A percentile compares a stretch with the other conserved stretches of the same genome.
Evolutionary conservation across 176 grass and related monocot species (phyloP).

Genomic region (Aegilops tauschii): DNA sequence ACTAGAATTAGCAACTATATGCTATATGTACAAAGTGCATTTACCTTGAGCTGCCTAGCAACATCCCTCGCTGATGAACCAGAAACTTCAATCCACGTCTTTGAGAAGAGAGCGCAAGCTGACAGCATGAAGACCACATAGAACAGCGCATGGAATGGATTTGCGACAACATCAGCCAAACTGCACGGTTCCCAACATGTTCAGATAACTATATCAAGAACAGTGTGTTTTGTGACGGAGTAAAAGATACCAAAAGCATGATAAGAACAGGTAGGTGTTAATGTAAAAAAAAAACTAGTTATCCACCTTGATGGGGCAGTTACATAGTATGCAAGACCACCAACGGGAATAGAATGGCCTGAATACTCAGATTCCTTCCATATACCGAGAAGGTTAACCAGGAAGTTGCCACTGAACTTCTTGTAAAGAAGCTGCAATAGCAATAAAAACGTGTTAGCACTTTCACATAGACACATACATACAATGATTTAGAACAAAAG

Average conservation of each 20-base stretch:
- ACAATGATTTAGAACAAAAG: not conserved
- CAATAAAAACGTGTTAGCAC: slow-evolving; percentile 30
- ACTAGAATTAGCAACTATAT: not conserved
- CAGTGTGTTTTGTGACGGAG: not conserved
- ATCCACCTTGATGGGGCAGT: slow-evolving; percentile 91
- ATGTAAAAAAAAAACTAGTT: slow-evolving; percentile 12
- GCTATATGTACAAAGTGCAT: not conserved
- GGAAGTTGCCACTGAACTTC: slow-evolving; percentile 88
- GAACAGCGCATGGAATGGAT: slow-evolving; percentile 93
- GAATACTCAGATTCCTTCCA: slow-evolving; percentile 97
- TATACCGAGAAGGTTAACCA: slow-evolving; percentile 81
- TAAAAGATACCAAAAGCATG: not conserved
- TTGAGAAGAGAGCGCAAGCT: slow-evolving; percentile 85
- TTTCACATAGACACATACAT: not conserved
- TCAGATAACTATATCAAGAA: slow-evolving; percentile 24
- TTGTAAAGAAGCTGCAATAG: slow-evolving; percentile 74
- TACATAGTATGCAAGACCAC: slow-evolving; percentile 95
- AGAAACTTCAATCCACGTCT: slow-evolving; percentile 95
- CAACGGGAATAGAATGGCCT: slow-evolving; percentile 80
- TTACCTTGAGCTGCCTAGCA: slow-evolving; percentile 93
- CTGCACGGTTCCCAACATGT: slow-evolving; percentile 41
- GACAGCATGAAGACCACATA: slow-evolving; percentile 88
- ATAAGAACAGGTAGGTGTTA: not conserved
- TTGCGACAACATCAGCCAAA: slow-evolving; percentile 81
- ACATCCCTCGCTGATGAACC: slow-evolving; percentile 94